Evolutionary conservation across 2,329 filamentous ascomycete genomes (phyloP).

Genomic region (Pyrenochaeta sp.): DNA sequence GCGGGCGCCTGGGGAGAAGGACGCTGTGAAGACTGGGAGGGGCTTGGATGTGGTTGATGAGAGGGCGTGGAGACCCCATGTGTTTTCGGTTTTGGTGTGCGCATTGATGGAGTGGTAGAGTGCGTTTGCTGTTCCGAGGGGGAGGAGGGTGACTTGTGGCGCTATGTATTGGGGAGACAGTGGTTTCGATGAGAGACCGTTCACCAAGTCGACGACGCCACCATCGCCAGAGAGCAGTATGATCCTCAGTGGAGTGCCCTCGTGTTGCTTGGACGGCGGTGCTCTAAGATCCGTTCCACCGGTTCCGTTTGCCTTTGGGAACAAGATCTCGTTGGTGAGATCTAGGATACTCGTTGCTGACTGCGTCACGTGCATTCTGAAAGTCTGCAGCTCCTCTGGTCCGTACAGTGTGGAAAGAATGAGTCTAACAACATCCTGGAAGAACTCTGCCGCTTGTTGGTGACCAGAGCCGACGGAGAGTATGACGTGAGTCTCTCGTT

Average conservation of each 20-base stretch:
- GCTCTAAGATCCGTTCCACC: background rate
- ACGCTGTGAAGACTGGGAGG: slow-evolving; percentile 55
- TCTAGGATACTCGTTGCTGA: slow-evolving; percentile 70
- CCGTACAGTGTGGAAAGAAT: slow-evolving; percentile 54
- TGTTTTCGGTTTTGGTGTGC: slow-evolving; percentile 48
- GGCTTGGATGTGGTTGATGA: slow-evolving; percentile 43
- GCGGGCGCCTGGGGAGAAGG: slow-evolving; percentile 56
- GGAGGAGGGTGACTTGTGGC: slow-evolving; percentile 65
- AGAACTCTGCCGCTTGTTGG: slow-evolving; percentile 52
- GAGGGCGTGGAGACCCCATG: slow-evolving; percentile 53
- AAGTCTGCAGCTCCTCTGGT: slow-evolving; percentile 45
- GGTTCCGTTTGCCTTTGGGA: slow-evolving; percentile 56
- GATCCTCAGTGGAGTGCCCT: slow-evolving; percentile 59
- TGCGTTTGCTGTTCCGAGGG: slow-evolving; percentile 62
- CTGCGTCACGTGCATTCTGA: slow-evolving; percentile 68
- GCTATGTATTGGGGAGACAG: slow-evolving; percentile 49
- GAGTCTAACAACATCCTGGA: slow-evolving; percentile 47
- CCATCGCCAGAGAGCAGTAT: slow-evolving; percentile 89
- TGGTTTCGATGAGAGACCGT: slow-evolving; percentile 62
- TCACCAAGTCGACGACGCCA: slow-evolving; percentile 82
- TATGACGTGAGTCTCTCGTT: slow-evolving; percentile 52
- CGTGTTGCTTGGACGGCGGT: background rate
- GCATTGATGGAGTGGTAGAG: slow-evolving; percentile 56
- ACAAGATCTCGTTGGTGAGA: slow-evolving; percentile 63
- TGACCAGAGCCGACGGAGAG: slow-evolving; percentile 57